Evolutionary conservation across 2,329 filamentous ascomycete genomes (phyloP), one percentile per base, ranked within the genome.

Genomic region (Westerdykella aurantiaca): DNA sequence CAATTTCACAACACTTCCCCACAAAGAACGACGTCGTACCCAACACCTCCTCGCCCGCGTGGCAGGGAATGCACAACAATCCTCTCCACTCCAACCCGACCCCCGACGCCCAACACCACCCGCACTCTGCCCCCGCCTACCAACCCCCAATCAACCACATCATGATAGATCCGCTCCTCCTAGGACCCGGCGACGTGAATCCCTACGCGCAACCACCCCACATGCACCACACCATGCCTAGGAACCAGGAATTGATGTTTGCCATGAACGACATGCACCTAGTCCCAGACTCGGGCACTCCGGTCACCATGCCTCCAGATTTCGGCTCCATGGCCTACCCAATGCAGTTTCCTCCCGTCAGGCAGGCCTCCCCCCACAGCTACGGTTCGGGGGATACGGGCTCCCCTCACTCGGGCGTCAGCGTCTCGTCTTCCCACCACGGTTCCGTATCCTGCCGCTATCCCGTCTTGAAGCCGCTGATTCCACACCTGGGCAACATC

Each of bases 391-490:
- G 54, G 23, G 63, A 67, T 31, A 65, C 61, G 12, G 62, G 60
- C 34, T 66, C 63, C 13, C 63, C 63, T 12, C 60, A 64, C 39
- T 67, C 63, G 33, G 62, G 57, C 29, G 55, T 58, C 13, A 67
- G 62, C 45, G 55, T 55, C 10, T 57, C 54, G 22, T 67, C 63
- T 6, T 66, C 62, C 22, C 60, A 64, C 34, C 55, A 56, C 31
- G 63, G 57, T n/a, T 48, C 48, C 6, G 44, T 52, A 9, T 42
- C 55, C 10, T 73, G 41, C 58, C 81, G 86, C 61, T 95, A 95
- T 61, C 89, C 89, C 5, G 89, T 95, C 13, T 71, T 95, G 45
- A 83, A 88, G 57, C 89, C 89, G 29, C 74, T 96, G 2, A 67
- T 95, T 25, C 87, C 89, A 14, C 86, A 95, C 61, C 79, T 95